Conservation (phyloP, 2,329 filamentous ascomycete species). For the Juglanconis oblonga region DNA sequence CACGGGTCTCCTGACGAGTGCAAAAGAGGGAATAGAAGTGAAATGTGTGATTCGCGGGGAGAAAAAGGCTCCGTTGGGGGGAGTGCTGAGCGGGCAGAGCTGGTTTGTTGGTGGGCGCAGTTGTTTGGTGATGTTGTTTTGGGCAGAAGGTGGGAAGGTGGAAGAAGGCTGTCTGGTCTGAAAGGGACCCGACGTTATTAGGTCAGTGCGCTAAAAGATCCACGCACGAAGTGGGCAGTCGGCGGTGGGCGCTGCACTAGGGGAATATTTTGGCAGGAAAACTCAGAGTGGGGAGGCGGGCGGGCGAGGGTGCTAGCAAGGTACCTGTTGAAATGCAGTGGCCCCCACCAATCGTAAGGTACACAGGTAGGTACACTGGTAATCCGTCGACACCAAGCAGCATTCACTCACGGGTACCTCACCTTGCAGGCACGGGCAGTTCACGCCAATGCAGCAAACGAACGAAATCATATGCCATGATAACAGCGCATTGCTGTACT, state of each 20-base stretch:
- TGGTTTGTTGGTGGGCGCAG: conserved; percentile 8
- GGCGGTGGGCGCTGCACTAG: not conserved
- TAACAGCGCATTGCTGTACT: not conserved
- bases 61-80: conserved; percentile 6
- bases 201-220: not conserved
- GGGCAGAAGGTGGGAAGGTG: conserved; percentile 14
- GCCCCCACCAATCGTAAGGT: not conserved
- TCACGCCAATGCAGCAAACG: not conserved
- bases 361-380: conserved; percentile 2
- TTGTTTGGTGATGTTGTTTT: conserved; percentile 18
- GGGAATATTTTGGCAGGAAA: conserved; percentile 1
- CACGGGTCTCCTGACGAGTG: conserved; percentile 18
- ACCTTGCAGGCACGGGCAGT: not conserved
- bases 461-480: not conserved
- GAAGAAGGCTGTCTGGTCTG: conserved; percentile 5
- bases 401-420: not conserved
- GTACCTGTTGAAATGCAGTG: conserved; percentile 15
- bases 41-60: conserved; percentile 5
- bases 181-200: not conserved
- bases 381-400: too few species aligned
- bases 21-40: conserved; percentile 15
- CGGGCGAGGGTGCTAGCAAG: conserved; percentile 14
- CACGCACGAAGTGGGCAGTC: not conserved
- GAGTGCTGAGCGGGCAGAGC: conserved; percentile 1
- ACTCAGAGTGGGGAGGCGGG: not conserved